Evolutionary conservation across 2,329 filamentous ascomycete genomes (phyloP).

Genomic region (Neophaeococcomyces aloes): DNA sequence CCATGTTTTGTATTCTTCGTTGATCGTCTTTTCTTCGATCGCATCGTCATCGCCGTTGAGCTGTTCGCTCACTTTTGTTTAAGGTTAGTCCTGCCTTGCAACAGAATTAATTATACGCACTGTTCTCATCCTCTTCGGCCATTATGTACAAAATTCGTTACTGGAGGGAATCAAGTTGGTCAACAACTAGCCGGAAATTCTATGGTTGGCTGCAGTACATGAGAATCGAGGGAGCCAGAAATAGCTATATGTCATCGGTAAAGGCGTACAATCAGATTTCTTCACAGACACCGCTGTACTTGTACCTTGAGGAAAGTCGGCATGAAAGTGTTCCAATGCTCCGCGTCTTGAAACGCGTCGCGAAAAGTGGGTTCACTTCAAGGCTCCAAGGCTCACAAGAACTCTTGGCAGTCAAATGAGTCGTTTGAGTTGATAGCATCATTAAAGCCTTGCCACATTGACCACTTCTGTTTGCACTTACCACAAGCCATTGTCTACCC

Average conservation of each 20-base stretch:
- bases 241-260: no score
- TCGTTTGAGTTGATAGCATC: neutral
- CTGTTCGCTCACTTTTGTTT: constrained; percentile 39
- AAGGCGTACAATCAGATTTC: no score
- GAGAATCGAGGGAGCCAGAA: neutral
- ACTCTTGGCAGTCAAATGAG: no score
- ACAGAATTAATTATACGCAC: constrained; percentile 14
- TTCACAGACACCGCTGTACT: no score
- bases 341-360: no score
- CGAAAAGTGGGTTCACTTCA: no score
- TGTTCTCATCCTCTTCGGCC: constrained; percentile 23
- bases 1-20: constrained; percentile 94
- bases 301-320: no score
- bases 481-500: neutral
- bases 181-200: neutral
- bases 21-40: constrained; percentile 21
- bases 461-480: neutral
- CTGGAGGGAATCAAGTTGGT: neutral
- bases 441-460: neutral
- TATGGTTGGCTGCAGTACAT: neutral
- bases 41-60: constrained; percentile 72
- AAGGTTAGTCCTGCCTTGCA: neutral
- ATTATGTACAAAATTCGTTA: constrained; percentile 9
- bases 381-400: no score
- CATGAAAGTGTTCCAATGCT: no score